These are phyloP conservation scores for Leccinum brunneo-olivaceum DNA, from an alignment of 1,284 basidiomycete species.

Conservation along the genomic window DNA sequence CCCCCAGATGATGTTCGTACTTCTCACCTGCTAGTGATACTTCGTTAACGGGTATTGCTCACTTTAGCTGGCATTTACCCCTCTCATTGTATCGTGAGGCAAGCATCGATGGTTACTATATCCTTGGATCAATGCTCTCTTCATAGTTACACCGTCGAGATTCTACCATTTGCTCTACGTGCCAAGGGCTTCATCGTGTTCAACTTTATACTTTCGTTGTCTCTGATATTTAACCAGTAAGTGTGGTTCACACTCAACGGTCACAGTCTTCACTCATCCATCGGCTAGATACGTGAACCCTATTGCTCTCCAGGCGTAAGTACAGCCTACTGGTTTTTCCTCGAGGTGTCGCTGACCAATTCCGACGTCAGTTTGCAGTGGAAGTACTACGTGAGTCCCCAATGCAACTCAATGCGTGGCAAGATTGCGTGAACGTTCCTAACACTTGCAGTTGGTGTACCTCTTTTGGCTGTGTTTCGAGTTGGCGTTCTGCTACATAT, in stretches of 20 bases:
- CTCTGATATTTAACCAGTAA: slow-evolving; percentile 71
- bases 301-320: slow-evolving; percentile 46
- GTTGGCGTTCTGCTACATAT: slow-evolving; percentile 54
- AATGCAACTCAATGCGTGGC: neutral
- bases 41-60: neutral
- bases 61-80: slow-evolving; percentile 46
- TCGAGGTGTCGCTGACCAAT: neutral
- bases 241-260: neutral
- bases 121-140: slow-evolving; percentile 10
- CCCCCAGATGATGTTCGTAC: slow-evolving; percentile 47
- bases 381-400: slow-evolving; percentile 49
- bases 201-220: slow-evolving; percentile 56
- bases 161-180: slow-evolving; percentile 62
- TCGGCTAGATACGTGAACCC: slow-evolving; percentile 54
- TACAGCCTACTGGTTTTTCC: neutral
- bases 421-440: neutral
- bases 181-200: slow-evolving; percentile 74
- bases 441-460: slow-evolving; percentile 31
- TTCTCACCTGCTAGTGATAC: neutral
- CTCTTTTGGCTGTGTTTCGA: slow-evolving; percentile 61
- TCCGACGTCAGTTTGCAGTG: slow-evolving; percentile 37
- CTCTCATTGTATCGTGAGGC: slow-evolving; percentile 55
- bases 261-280: slow-evolving; percentile 22
- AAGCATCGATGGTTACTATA: too few relatives aligned
- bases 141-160: slow-evolving; percentile 53